These are phyloP conservation scores for Cardamine occulta DNA, from an alignment of 345 rosid species.

Conservation along the genomic window DNA sequence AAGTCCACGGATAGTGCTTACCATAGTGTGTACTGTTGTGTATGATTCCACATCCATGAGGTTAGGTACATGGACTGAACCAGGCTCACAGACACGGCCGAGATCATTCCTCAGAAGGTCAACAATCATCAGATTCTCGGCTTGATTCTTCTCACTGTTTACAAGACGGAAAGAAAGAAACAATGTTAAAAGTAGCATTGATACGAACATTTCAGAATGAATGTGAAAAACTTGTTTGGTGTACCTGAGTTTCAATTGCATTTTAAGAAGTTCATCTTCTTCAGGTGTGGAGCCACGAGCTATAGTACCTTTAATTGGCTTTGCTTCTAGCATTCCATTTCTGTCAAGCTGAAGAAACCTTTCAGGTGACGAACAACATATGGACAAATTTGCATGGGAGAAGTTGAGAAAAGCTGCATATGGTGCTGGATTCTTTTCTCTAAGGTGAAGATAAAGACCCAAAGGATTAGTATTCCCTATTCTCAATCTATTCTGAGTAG, in stretches of 20 bases:
- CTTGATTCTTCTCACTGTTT: slow-evolving; percentile 94
- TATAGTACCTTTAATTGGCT: slow-evolving; percentile 91
- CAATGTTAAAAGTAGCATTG: no score
- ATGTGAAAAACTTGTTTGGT: neutral
- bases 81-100: slow-evolving; percentile 89
- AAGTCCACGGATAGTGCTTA: slow-evolving; percentile 76
- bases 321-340: slow-evolving; percentile 74
- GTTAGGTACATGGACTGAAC: slow-evolving; percentile 88
- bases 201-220: no score
- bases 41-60: slow-evolving; percentile 98
- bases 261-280: slow-evolving; percentile 72
- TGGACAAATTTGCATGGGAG: slow-evolving; percentile 62
- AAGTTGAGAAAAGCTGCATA: slow-evolving; percentile 94
- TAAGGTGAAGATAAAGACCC: slow-evolving; percentile 78
- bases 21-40: slow-evolving; percentile 97
- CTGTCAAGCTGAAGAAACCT: slow-evolving; percentile 81
- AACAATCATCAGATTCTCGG: slow-evolving; percentile 96
- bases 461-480: slow-evolving; percentile 63
- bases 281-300: slow-evolving; percentile 78
- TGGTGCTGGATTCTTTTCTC: slow-evolving; percentile 92
- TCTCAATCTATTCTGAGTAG: slow-evolving; percentile 67
- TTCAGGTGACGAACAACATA: slow-evolving; percentile 96
- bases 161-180: neutral
- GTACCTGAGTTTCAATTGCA: slow-evolving; percentile 76
- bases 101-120: slow-evolving; percentile 96